These are phyloP conservation scores for Teunomyces pallodes DNA, from an alignment of 805 yeast species.

Conservation along the genomic window DNA sequence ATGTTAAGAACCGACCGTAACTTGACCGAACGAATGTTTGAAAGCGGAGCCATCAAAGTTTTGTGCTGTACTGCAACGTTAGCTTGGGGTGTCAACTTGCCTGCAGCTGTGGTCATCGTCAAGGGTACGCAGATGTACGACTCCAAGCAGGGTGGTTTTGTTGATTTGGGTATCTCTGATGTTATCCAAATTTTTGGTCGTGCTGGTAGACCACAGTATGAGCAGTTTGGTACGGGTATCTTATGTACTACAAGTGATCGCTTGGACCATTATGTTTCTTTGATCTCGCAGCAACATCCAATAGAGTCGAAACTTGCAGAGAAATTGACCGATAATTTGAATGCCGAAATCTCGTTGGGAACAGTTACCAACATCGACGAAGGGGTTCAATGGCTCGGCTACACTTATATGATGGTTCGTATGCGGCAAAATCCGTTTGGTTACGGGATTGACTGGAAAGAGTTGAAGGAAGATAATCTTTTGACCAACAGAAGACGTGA, in stretches of 20 bases:
- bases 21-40: slow-evolving; percentile 82
- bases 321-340: slow-evolving; percentile 84
- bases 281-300: slow-evolving; percentile 92
- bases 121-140: slow-evolving; percentile 97
- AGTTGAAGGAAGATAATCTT: slow-evolving; percentile 77
- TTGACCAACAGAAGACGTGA: slow-evolving; percentile 69
- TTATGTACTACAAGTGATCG: slow-evolving; percentile 79
- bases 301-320: slow-evolving; percentile 82
- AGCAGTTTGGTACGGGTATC: slow-evolving; percentile 88
- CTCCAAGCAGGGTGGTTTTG: slow-evolving; percentile 89
- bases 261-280: slow-evolving; percentile 82
- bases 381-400: slow-evolving; percentile 97
- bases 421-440: slow-evolving; percentile 93
- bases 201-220: slow-evolving; percentile 98
- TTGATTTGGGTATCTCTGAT: slow-evolving; percentile 92
- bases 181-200: slow-evolving; percentile 98
- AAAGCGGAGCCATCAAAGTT: slow-evolving; percentile 81
- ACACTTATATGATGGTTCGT: slow-evolving; percentile 88
- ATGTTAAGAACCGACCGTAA: slow-evolving; percentile 90
- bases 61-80: slow-evolving; percentile 94
- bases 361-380: slow-evolving; percentile 93
- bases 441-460: slow-evolving; percentile 88
- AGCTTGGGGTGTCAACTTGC: slow-evolving; percentile 99
- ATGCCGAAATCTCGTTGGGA: slow-evolving; percentile 95
- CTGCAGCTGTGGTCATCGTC: slow-evolving; percentile 95